A percentile compares a stretch with the other conserved stretches of the same genome.
Conservation (phyloP, 768 basidiomycete genomes). For the Russula vinacea region DNA sequence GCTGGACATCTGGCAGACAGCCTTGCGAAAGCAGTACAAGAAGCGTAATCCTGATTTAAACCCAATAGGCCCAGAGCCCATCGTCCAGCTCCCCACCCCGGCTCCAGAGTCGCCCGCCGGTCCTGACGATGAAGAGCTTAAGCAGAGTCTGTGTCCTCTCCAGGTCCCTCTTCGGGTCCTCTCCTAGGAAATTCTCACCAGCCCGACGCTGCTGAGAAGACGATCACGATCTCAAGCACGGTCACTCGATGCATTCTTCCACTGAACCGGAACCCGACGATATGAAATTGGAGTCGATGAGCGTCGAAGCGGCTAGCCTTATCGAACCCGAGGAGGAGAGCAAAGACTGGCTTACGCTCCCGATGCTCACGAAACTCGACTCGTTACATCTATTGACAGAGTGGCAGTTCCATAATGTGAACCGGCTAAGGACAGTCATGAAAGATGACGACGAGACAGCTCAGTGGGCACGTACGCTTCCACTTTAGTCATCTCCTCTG, state of each 20-base stretch:
- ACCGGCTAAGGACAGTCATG: conserved; percentile 67
- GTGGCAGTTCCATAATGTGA: conserved; percentile 85
- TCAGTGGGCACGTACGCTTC: conserved; percentile 58
- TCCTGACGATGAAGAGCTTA: conserved; percentile 30
- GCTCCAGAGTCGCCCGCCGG: conserved; percentile 31
- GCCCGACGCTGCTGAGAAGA: not conserved
- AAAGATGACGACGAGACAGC: conserved; percentile 74
- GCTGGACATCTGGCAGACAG: conserved; percentile 73
- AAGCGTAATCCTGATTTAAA: conserved; percentile 68
- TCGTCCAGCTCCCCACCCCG: conserved; percentile 28
- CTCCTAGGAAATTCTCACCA: not conserved
- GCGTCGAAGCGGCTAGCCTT: conserved; percentile 18
- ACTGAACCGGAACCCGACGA: conserved; percentile 4
- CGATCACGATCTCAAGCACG: not conserved
- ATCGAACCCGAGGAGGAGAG: conserved; percentile 39
- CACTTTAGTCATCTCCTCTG: not conserved
- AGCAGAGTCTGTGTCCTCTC: conserved; percentile 15
- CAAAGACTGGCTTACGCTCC: conserved; percentile 67
- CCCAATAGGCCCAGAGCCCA: conserved; percentile 65
- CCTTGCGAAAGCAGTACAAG: conserved; percentile 71
- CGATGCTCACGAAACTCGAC: conserved; percentile 70
- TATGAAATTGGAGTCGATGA: conserved; percentile 17
- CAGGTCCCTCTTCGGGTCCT: conserved; percentile 6
- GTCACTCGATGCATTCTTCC: not conserved
- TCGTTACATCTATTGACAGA: conserved; percentile 70